A percentile compares a stretch with the other conserved stretches of the same genome.
Conservation (phyloP, 2,329 filamentous ascomycete genomes). For the Hypoxylon sp. region DNA sequence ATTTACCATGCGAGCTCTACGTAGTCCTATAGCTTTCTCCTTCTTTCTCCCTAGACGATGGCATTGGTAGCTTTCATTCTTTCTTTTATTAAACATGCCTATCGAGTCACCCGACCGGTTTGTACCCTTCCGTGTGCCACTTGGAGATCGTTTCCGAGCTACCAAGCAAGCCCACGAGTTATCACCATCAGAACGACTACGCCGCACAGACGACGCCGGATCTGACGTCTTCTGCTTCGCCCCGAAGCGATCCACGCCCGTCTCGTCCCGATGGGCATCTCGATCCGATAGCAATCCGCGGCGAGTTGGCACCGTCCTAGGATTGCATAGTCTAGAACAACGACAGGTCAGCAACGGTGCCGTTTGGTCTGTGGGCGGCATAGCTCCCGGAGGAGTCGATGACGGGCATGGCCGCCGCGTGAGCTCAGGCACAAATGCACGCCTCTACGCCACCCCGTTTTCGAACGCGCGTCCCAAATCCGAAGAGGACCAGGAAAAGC, state of each 20-base stretch:
- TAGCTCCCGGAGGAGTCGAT: conserved; percentile 69
- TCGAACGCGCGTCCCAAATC: conserved; percentile 56
- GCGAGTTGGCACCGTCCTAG: conserved; percentile 49
- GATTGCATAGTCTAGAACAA: conserved; percentile 50
- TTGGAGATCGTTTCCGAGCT: conserved; percentile 60
- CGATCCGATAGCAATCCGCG: conserved; percentile 49
- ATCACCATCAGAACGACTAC: conserved; percentile 58
- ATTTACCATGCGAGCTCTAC: background rate
- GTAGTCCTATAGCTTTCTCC: conserved; percentile 29
- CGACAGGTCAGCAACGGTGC: conserved; percentile 74
- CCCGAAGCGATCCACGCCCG: conserved; percentile 49
- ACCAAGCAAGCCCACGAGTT: conserved; percentile 59
- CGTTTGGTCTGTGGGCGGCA: conserved; percentile 83
- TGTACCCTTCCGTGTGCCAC: conserved; percentile 59
- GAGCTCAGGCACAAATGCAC: conserved; percentile 79
- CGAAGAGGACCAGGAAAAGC: conserved; percentile 74
- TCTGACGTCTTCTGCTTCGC: conserved; percentile 59
- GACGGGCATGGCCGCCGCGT: conserved; percentile 74
- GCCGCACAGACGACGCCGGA: conserved; percentile 57
- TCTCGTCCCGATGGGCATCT: conserved; percentile 44
- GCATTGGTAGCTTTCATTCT: conserved; percentile 48
- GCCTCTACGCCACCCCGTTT: conserved; percentile 69
- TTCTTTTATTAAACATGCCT: conserved; percentile 48
- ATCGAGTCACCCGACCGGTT: conserved; percentile 61
- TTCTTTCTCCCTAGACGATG: conserved; percentile 42